phyloP scores from a whole-genome alignment of 1,284 basidiomycete genomes.

The Pisolithus thermaeus region DNA sequence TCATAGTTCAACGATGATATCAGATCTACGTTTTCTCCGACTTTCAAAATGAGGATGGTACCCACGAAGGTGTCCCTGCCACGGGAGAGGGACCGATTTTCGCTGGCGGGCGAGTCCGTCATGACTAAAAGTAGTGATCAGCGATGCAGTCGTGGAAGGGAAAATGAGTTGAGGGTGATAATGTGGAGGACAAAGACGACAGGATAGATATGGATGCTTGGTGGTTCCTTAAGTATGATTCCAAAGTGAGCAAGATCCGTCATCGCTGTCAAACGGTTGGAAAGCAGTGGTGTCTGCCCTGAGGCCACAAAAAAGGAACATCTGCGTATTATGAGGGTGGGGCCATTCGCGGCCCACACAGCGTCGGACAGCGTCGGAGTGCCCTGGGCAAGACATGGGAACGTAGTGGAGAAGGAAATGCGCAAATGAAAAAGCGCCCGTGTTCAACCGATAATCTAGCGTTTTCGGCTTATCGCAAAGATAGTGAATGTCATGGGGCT shows the following conservation, averaged over 20 bases:
- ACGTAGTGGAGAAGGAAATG: too few species aligned
- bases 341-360: not conserved
- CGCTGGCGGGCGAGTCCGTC: slow-evolving; percentile 17
- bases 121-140: slow-evolving; percentile 9
- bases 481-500: too few species aligned
- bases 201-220: not conserved
- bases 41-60: not conserved
- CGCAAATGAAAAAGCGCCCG: too few species aligned
- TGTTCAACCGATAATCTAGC: too few species aligned
- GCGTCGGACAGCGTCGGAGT: too few species aligned
- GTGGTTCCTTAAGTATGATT: slow-evolving; percentile 8
- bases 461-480: too few species aligned
- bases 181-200: not conserved
- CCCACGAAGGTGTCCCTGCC: slow-evolving; percentile 38
- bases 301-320: not conserved
- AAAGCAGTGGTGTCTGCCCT: not conserved
- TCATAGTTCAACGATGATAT: not conserved
- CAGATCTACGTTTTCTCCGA: not conserved
- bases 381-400: too few species aligned
- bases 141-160: slow-evolving; percentile 1
- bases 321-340: slow-evolving; percentile 1
- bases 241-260: slow-evolving; percentile 2
- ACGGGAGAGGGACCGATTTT: slow-evolving; percentile 36
- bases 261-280: not conserved
- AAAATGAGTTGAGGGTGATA: not conserved